Evolutionary conservation across 2,329 filamentous ascomycete species (phyloP).

Genomic region (Colletotrichum caudatum): DNA sequence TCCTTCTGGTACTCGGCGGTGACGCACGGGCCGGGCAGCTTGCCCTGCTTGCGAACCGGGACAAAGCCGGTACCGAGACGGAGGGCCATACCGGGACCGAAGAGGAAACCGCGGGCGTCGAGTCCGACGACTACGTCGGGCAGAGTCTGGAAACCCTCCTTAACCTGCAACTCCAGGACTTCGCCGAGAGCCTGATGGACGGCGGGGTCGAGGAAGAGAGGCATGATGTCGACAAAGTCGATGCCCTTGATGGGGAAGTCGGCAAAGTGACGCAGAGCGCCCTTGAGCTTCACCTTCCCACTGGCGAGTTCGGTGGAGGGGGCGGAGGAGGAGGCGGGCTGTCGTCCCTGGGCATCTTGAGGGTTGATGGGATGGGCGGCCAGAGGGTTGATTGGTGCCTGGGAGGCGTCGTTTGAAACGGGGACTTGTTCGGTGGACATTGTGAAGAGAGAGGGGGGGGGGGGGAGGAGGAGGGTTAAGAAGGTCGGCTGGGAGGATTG

Average conservation of each 20-base stretch:
- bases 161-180: conserved; percentile 86
- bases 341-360: conserved; percentile 72
- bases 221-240: conserved; percentile 97
- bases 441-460: conserved; percentile 50
- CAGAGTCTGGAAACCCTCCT: conserved; percentile 71
- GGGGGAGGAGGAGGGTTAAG: conserved; percentile 46
- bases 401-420: conserved; percentile 37
- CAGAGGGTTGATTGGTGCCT: conserved; percentile 47
- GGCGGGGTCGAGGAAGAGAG: conserved; percentile 84
- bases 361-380: conserved; percentile 48
- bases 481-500: conserved; percentile 44
- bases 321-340: conserved; percentile 72
- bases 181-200: conserved; percentile 83
- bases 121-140: conserved; percentile 94
- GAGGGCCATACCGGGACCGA: conserved; percentile 90
- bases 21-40: conserved; percentile 89
- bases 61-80: conserved; percentile 88
- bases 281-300: conserved; percentile 78
- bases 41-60: conserved; percentile 93
- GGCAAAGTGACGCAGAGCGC: conserved; percentile 83
- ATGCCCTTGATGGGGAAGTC: conserved; percentile 95
- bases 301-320: conserved; percentile 73
- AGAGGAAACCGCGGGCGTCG: conserved; percentile 94
- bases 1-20: conserved; percentile 94
- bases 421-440: conserved; percentile 47